Evolutionary conservation across 2,329 filamentous ascomycete genomes (phyloP).

Genomic region (Biscogniauxia marginata): DNA sequence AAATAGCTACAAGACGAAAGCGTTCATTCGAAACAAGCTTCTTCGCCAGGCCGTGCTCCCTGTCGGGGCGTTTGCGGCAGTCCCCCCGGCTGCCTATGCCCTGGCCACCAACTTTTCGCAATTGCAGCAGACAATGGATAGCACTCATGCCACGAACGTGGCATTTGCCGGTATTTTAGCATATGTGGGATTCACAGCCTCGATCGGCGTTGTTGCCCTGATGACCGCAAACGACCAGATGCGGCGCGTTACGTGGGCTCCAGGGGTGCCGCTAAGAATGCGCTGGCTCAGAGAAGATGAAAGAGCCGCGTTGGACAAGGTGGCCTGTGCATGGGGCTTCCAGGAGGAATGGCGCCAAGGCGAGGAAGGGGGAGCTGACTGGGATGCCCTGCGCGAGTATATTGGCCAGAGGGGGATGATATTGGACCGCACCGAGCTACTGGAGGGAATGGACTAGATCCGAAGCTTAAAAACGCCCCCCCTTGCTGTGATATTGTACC

Average conservation of each 20-base stretch:
- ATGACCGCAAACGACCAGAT: conserved; percentile 93
- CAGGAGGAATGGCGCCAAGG: conserved; percentile 75
- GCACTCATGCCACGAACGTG: conserved; percentile 69
- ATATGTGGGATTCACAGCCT: conserved; percentile 78
- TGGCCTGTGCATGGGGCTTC: conserved; percentile 91
- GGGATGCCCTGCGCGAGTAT: conserved; percentile 82
- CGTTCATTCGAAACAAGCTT: conserved; percentile 67
- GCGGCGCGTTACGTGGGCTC: conserved; percentile 86
- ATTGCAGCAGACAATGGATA: conserved; percentile 75
- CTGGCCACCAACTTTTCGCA: conserved; percentile 65
- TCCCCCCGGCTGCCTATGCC: conserved; percentile 68
- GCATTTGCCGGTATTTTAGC: conserved; percentile 79
- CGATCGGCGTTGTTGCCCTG: conserved; percentile 79
- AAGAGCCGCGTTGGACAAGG: conserved; percentile 78
- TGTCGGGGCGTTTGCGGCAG: conserved; percentile 49
- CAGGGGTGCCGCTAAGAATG: conserved; percentile 74
- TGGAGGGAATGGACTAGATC: conserved; percentile 83
- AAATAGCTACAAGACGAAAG: conserved; percentile 63
- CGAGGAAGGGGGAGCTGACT: conserved; percentile 88
- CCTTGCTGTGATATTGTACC: background rate
- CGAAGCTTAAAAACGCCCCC: background rate
- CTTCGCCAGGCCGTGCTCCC: conserved; percentile 64
- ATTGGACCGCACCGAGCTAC: conserved; percentile 82
- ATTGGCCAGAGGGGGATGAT: conserved; percentile 83
- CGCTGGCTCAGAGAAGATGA: conserved; percentile 91